Conservation (phyloP, 257 asterid genomes). For the Vinca minor region DNA sequence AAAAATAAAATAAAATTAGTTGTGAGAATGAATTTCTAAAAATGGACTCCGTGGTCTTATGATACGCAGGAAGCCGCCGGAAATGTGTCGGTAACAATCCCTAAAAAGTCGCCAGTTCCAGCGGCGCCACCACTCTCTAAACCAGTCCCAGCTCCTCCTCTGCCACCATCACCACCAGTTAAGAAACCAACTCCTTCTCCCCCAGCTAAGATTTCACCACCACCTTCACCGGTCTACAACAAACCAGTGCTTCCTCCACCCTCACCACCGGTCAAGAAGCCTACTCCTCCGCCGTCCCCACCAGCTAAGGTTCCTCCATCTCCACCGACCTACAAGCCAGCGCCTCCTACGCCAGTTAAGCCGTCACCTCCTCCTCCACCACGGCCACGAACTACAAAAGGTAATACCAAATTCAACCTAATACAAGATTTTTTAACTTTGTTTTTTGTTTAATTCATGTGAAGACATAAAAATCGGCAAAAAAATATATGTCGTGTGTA, state of each 20-base stretch:
- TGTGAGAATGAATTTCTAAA: too few relatives aligned
- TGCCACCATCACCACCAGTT: conserved; percentile 2
- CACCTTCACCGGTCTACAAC: conserved; percentile 5
- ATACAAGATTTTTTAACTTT: too few relatives aligned
- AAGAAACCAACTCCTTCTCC: background rate
- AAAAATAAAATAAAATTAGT: too few relatives aligned
- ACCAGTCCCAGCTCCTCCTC: conserved; percentile 5
- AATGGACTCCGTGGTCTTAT: background rate
- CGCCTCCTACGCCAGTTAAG: conserved; percentile 13
- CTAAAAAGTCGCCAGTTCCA: background rate
- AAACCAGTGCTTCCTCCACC: conserved; percentile 13
- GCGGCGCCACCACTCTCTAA: conserved; percentile 3
- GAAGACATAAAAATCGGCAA: too few relatives aligned
- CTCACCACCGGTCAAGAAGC: background rate
- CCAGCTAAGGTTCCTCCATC: conserved; percentile 14
- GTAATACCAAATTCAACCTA: conserved; percentile 1
- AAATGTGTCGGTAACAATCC: background rate
- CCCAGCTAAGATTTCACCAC: conserved; percentile 12
- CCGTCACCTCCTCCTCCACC: conserved; percentile 28
- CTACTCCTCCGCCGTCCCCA: conserved; percentile 13
- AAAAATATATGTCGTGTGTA: too few relatives aligned
- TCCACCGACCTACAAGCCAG: background rate
- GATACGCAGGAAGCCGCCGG: background rate
- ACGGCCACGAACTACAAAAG: conserved; percentile 16
- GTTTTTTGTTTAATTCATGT: too few relatives aligned